Conservation (phyloP, 352 stramenopile species). For the Globisporangium parvum region DNA sequence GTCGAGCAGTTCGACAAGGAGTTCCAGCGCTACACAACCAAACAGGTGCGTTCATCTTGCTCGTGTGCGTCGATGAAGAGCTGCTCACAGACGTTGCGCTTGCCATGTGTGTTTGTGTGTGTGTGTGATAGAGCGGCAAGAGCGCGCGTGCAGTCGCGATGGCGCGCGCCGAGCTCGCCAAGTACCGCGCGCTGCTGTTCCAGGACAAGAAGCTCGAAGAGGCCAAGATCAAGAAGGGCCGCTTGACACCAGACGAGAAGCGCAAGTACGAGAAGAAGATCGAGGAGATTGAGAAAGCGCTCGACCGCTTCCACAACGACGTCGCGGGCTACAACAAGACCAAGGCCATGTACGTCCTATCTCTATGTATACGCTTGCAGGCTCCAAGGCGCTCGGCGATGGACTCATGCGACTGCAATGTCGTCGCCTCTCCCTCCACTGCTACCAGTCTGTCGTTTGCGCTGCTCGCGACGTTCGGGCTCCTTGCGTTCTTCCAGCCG, state of each 20-base stretch:
- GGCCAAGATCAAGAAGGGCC: constrained; percentile 54
- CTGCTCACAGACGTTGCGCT: not conserved
- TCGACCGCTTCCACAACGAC: constrained; percentile 72
- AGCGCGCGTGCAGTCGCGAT: constrained; percentile 67
- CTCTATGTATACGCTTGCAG: not conserved
- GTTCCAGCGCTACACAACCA: constrained; percentile 84
- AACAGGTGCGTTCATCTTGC: constrained; percentile 37
- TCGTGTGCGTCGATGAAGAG: not conserved
- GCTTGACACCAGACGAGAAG: constrained; percentile 47
- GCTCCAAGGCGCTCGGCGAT: no score
- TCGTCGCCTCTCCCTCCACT: no score
- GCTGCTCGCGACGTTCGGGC: constrained; percentile 45
- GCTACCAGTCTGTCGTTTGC: constrained; percentile 29
- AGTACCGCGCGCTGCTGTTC: constrained; percentile 71
- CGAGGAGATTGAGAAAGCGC: constrained; percentile 52
- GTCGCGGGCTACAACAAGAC: constrained; percentile 77
- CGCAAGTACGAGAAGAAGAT: constrained; percentile 69
- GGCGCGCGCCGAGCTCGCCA: constrained; percentile 73
- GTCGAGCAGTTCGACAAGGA: constrained; percentile 82
- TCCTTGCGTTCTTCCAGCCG: constrained; percentile 73
- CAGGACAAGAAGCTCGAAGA: constrained; percentile 85
- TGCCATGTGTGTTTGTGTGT: not conserved
- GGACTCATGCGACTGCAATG: no score
- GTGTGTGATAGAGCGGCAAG: constrained; percentile 35
- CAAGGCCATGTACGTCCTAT: constrained; percentile 56